Conservation (phyloP, 2,329 filamentous ascomycete species). For the Trichoderma semiorbis region DNA sequence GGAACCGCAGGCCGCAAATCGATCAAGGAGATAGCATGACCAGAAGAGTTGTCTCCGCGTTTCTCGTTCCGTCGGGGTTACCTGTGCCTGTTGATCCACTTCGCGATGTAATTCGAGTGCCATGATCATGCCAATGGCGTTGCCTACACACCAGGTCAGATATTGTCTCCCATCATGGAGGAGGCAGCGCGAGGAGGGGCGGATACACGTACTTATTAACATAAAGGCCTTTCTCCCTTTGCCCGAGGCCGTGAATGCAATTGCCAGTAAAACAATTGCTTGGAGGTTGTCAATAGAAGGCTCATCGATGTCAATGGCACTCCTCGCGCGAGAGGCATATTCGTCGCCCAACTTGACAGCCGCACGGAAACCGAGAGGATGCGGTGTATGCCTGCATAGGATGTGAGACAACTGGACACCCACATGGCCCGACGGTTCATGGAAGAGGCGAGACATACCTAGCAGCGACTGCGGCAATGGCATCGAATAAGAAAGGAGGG, state of each 20-base stretch:
- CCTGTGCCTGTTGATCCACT: conserved; percentile 57
- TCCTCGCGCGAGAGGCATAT: conserved; percentile 66
- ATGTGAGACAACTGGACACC: background rate
- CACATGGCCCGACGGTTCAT: background rate
- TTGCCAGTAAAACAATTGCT: conserved; percentile 69
- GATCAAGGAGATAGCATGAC: conserved; percentile 83
- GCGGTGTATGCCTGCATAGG: conserved; percentile 57
- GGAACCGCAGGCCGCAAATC: conserved; percentile 78
- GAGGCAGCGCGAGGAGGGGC: background rate
- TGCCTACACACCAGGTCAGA: conserved; percentile 10
- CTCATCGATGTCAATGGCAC: conserved; percentile 73
- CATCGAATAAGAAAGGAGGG: conserved; percentile 50
- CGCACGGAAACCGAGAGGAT: conserved; percentile 64
- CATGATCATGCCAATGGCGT: conserved; percentile 70
- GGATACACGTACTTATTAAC: conserved; percentile 62
- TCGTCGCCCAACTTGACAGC: conserved; percentile 68
- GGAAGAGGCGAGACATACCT: conserved; percentile 43
- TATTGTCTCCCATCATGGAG: background rate
- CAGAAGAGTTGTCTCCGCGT: conserved; percentile 78
- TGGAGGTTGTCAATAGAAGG: conserved; percentile 77
- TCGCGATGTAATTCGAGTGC: conserved; percentile 80
- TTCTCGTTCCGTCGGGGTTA: conserved; percentile 68
- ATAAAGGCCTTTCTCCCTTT: conserved; percentile 84
- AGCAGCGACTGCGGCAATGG: conserved; percentile 60
- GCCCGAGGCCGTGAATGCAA: conserved; percentile 72